Base-by-base conservation (phyloP, 306 rosid species). In the Dryas alaskensis region DNA sequence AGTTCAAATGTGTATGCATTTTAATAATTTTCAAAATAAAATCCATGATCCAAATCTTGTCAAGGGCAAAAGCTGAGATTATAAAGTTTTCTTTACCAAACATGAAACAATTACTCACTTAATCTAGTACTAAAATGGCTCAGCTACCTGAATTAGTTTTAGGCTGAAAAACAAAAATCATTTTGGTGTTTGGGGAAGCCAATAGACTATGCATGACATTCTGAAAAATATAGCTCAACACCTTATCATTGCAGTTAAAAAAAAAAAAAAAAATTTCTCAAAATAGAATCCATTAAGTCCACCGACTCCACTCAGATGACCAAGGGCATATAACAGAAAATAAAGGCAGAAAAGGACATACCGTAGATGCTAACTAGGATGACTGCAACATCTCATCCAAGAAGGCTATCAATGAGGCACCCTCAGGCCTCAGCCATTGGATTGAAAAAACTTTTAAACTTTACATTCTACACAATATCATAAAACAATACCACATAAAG, bases 321-420 rank as follows among this genome's bases (percentile, higher is more conserved):
- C 46, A 49, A 25, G 59, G 67, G 10, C 39, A 46, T 4, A 12
- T 25, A 42, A 64, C 51, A 42, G 25, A 65, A 27, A 74, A 45
- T 74, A 10, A 53, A 12, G 70, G 13, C 37, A 73, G 40, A 40
- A 51, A 31, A 31, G 13, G 12, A 25, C 58, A 47, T 27, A 72
- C 67, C 64, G n/a, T 19, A 63, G 64, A 12, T 22, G 31, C 10
- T 63, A 45, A 46, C 12, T 52, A 40, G 61, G 63, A 51, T 43
- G 54, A 9, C 62, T 14, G 43, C 71, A 52, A 52, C 22, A 31
- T 61, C 70, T 60, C 13, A 50, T 40, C 53, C 43, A 14, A 42
- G 63, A 51, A 22, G 52, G 53, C 78, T 22, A n/a, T 37, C 22
- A 51, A 53, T 43, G 71, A 40, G 63, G 51, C 42, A 46, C 57